A percentile compares a stretch with the other conserved stretches of the same genome.
Evolutionary conservation across 139 green algal species (phyloP).

Genomic region (Nannochloris sp.): DNA sequence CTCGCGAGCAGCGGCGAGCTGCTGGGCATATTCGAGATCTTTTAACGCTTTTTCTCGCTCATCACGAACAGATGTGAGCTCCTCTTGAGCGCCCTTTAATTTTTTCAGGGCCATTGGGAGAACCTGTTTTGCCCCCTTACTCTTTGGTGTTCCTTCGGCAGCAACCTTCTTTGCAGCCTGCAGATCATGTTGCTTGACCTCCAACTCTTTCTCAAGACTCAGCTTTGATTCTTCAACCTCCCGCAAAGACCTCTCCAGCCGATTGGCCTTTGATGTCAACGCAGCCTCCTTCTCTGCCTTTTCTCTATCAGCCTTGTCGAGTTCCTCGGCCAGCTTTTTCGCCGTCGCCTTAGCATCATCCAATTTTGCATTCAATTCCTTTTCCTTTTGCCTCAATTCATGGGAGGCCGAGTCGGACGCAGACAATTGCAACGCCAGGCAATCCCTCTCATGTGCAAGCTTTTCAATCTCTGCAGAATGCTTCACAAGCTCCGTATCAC

Average conservation of each 20-base stretch:
- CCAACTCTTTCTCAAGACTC: not conserved
- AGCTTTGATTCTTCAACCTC: not conserved
- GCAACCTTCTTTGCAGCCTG: constrained; percentile 8
- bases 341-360: not conserved
- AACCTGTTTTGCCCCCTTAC: constrained; percentile 16
- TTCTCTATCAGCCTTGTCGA: not conserved
- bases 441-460: not conserved
- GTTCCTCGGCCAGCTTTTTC: not conserved
- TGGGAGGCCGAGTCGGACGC: not conserved
- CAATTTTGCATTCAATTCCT: not conserved
- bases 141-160: constrained; percentile 15
- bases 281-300: not conserved
- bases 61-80: not conserved
- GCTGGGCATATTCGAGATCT: constrained; percentile 1
- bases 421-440: not conserved
- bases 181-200: constrained; percentile 9
- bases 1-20: not conserved
- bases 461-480: constrained; percentile 2
- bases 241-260: not conserved
- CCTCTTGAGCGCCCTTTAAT: constrained; percentile 11
- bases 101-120: constrained; percentile 17
- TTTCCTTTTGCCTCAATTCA: constrained; percentile 1
- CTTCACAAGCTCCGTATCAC: not conserved
- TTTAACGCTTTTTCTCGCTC: not conserved
- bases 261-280: not conserved